Percentiles rank a stretch among this genome's conserved stretches.
Evolutionary conservation across 2,329 filamentous ascomycete genomes (phyloP).

Genomic region (Epichloe scottii): DNA sequence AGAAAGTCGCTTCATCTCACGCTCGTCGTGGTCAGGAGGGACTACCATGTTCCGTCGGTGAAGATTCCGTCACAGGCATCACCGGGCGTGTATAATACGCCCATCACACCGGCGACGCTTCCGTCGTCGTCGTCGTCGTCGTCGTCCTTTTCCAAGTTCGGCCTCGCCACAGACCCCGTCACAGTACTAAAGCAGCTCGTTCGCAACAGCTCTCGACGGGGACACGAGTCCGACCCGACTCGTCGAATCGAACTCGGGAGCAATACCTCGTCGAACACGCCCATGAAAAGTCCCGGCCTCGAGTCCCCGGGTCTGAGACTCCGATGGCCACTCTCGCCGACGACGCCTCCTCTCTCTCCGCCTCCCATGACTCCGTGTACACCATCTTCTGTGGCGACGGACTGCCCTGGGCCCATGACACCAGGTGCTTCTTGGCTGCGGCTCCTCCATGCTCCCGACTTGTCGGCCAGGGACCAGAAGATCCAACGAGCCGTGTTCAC

Average conservation of each 20-base stretch:
- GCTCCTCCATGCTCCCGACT: slow-evolving; percentile 34
- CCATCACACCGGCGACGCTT: slow-evolving; percentile 16
- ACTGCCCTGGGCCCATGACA: slow-evolving; percentile 18
- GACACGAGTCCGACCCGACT: slow-evolving; percentile 7
- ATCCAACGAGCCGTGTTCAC: slow-evolving; percentile 34
- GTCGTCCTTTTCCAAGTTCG: slow-evolving; percentile 5
- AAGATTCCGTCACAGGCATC: slow-evolving; percentile 13
- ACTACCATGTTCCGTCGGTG: slow-evolving; percentile 39
- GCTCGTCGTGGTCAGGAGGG: slow-evolving; percentile 43
- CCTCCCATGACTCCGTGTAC: slow-evolving; percentile 38
- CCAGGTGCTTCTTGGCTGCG: slow-evolving; percentile 34
- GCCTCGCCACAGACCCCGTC: slow-evolving; percentile 15
- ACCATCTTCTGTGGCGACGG: slow-evolving; percentile 23
- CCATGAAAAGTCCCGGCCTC: slow-evolving; percentile 7
- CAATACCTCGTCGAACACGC: background rate
- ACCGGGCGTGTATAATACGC: slow-evolving; percentile 5
- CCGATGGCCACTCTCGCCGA: slow-evolving; percentile 18
- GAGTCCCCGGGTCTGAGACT: slow-evolving; percentile 16
- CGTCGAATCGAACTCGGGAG: background rate
- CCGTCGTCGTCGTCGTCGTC: slow-evolving; percentile 16
- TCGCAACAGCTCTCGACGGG: slow-evolving; percentile 13
- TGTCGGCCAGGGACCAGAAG: slow-evolving; percentile 35
- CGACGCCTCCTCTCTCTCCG: slow-evolving; percentile 24
- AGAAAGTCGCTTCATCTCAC: slow-evolving; percentile 43
- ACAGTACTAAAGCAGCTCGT: slow-evolving; percentile 21